Evolutionary conservation across 306 rosid genomes (phyloP).

Genomic region (Alnus glutinosa): DNA sequence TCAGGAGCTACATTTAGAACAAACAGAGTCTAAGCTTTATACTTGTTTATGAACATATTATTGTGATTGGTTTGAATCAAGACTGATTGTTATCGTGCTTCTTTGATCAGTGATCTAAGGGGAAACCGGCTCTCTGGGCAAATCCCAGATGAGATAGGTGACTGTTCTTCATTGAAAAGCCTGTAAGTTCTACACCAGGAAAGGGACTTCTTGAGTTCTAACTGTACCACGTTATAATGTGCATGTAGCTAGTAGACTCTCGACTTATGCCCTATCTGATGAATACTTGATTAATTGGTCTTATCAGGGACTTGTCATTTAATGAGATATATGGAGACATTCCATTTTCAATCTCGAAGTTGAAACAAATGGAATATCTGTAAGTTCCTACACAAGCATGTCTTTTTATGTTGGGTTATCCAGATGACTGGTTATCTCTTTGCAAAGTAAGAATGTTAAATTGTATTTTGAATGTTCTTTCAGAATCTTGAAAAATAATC

Average conservation of each 20-base stretch:
- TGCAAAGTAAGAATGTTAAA: neutral
- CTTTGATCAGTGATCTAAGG: conserved; percentile 68
- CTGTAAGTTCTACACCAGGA: conserved; percentile 48
- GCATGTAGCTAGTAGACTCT: neutral
- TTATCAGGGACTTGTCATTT: conserved; percentile 69
- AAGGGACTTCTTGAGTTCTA: conserved; percentile 14
- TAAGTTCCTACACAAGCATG: conserved; percentile 45
- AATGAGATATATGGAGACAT: conserved; percentile 87
- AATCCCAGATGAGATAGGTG: conserved; percentile 99
- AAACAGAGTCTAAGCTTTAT: neutral
- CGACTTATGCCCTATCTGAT: neutral
- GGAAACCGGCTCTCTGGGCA: conserved; percentile 86
- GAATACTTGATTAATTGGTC: neutral
- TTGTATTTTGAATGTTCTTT: neutral
- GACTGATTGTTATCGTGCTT: neutral
- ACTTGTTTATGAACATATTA: neutral
- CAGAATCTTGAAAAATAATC: conserved; percentile 81
- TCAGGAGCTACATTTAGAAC: neutral
- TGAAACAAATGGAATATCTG: conserved; percentile 83
- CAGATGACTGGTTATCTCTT: neutral
- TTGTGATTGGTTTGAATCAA: neutral
- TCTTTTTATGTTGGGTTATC: neutral
- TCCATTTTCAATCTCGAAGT: conserved; percentile 89
- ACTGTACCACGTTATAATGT: conserved; percentile 5
- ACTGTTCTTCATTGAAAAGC: conserved; percentile 65